These are phyloP conservation scores for Dalechampia spathulata DNA, from an alignment of 441 rosid species.

Conservation along the genomic window DNA sequence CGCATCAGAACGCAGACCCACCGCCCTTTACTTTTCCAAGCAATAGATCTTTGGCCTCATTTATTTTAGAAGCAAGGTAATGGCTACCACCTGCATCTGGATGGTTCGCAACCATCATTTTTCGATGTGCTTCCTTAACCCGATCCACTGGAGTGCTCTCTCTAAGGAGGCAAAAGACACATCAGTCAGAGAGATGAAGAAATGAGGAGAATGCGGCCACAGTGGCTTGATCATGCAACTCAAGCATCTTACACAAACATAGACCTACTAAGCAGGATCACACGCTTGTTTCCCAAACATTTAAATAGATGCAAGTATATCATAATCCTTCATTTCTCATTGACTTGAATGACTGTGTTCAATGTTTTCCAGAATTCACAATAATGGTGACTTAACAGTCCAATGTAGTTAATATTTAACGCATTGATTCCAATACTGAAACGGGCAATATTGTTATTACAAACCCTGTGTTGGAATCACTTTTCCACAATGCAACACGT, in stretches of 20 bases:
- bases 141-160: constrained; percentile 41
- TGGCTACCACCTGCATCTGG: constrained; percentile 78
- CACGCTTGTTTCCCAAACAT: too few relatives aligned
- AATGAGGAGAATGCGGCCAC: background rate
- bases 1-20: constrained; percentile 40
- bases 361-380: too few relatives aligned
- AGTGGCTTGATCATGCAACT: background rate
- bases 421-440: too few relatives aligned
- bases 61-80: constrained; percentile 61
- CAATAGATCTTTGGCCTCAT: constrained; percentile 61
- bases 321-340: too few relatives aligned
- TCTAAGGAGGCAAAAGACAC: constrained; percentile 17
- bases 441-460: too few relatives aligned
- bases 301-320: background rate
- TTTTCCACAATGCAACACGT: too few relatives aligned
- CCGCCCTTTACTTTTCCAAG: constrained; percentile 45
- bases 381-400: too few relatives aligned
- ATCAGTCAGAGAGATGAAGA: background rate
- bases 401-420: too few relatives aligned
- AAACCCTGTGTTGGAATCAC: too few relatives aligned
- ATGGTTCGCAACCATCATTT: constrained; percentile 67
- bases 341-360: too few relatives aligned
- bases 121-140: constrained; percentile 60
- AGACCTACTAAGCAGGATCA: background rate
- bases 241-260: background rate